phyloP scores from a whole-genome alignment of 2,329 filamentous ascomycete genomes.

The Emydomyces testavorans region DNA sequence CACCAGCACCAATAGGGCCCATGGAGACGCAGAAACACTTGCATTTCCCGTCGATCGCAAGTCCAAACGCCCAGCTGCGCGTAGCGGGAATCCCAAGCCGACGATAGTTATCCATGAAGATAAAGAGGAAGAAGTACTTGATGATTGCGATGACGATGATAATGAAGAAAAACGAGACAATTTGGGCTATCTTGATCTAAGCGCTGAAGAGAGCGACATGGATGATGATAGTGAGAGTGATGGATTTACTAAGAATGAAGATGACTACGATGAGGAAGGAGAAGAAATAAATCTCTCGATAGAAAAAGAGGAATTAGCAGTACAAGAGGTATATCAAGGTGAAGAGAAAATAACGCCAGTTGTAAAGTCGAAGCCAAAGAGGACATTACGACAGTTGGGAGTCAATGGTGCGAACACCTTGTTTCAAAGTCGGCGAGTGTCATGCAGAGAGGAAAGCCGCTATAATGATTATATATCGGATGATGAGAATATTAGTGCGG shows the following conservation, averaged over 20 bases:
- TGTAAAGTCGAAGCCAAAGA: conserved; percentile 17
- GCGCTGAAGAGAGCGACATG: conserved; percentile 3
- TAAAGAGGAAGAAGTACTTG: not conserved
- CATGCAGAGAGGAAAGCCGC: conserved; percentile 18
- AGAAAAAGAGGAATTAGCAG: not conserved
- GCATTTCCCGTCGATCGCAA: not conserved
- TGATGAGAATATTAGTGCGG: conserved; percentile 19
- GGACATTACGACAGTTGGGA: conserved; percentile 21
- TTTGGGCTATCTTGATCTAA: not conserved
- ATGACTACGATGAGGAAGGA: not conserved
- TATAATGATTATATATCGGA: conserved; percentile 28
- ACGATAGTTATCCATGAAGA: conserved; percentile 1
- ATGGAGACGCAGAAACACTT: not conserved
- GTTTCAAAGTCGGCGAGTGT: conserved; percentile 22
- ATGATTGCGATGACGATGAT: not conserved
- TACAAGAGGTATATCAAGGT: not conserved
- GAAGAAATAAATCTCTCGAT: not conserved
- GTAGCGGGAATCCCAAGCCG: not conserved
- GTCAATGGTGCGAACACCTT: conserved; percentile 27
- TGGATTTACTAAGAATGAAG: not conserved
- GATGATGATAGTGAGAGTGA: conserved; percentile 4
- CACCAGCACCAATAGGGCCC: not conserved
- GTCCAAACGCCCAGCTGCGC: not conserved
- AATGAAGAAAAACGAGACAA: not conserved
- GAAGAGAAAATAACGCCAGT: not conserved